Percentiles rank a stretch among this genome's conserved stretches.
phyloP scores from a whole-genome alignment of 768 basidiomycete species.

The Symmetrospora coprosmae region DNA sequence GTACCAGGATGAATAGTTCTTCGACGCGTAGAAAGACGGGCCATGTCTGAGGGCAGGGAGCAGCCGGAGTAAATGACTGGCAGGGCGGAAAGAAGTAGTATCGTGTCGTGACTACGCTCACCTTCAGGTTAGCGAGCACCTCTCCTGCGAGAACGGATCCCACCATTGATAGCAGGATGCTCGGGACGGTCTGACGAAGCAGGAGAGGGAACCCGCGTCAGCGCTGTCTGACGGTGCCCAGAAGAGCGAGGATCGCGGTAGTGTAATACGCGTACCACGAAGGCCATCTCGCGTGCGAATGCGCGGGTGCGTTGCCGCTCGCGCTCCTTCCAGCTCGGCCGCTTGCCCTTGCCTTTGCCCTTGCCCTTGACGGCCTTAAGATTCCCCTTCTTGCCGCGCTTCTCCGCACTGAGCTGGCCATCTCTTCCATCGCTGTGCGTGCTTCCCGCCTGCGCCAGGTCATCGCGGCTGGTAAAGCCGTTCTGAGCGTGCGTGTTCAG shows the following conservation, averaged over 20 bases:
- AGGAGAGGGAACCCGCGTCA: too few species aligned
- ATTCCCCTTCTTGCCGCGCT: too few species aligned
- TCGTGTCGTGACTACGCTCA: too few species aligned
- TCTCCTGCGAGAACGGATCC: slow-evolving; percentile 83
- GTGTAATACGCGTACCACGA: slow-evolving; percentile 10
- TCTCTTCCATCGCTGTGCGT: neutral
- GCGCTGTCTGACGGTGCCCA: too few species aligned
- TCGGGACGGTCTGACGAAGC: slow-evolving; percentile 72
- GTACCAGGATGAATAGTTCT: slow-evolving; percentile 92
- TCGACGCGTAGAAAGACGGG: slow-evolving; percentile 74
- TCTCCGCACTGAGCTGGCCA: too few species aligned
- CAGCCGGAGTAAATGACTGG: neutral
- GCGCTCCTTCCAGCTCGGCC: neutral
- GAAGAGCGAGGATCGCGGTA: neutral
- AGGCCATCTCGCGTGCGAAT: slow-evolving; percentile 15
- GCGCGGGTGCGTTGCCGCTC: neutral
- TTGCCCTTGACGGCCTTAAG: too few species aligned
- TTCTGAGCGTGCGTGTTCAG: slow-evolving; percentile 10
- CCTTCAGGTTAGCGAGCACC: slow-evolving; percentile 71
- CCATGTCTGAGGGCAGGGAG: slow-evolving; percentile 53
- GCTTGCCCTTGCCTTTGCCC: neutral
- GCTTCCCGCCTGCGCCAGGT: too few species aligned
- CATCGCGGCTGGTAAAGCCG: slow-evolving; percentile 5
- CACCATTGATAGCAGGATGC: slow-evolving; percentile 65
- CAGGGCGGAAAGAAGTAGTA: neutral